Evolutionary conservation across 768 basidiomycete species (phyloP).

Genomic region (Termitomyces sp.): DNA sequence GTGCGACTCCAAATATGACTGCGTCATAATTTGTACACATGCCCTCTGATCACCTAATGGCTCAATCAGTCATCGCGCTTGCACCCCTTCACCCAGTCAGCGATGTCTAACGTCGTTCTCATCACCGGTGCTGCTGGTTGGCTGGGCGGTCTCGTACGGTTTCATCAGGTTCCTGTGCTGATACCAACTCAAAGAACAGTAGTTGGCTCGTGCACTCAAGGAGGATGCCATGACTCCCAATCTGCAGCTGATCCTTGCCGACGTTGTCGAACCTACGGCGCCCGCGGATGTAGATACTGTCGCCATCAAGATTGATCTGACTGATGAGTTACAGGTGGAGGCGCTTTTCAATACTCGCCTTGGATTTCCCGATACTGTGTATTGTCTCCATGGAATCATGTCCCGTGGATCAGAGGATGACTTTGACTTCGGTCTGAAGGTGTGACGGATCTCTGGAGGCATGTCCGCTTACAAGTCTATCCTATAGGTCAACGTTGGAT

Average conservation of each 20-base stretch:
- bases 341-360: conserved; percentile 35
- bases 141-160: conserved; percentile 34
- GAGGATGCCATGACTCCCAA: conserved; percentile 32
- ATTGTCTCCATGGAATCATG: conserved; percentile 60
- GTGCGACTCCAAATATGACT: not conserved
- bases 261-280: conserved; percentile 39
- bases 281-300: conserved; percentile 28
- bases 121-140: conserved; percentile 44
- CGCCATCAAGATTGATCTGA: conserved; percentile 39
- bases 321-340: conserved; percentile 31
- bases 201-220: conserved; percentile 35
- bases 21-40: not conserved
- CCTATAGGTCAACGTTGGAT: conserved; percentile 52
- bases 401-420: conserved; percentile 59
- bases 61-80: not conserved
- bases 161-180: not conserved
- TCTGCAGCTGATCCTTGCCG: conserved; percentile 47
- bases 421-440: conserved; percentile 54
- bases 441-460: conserved; percentile 3
- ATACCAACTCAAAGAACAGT: not conserved
- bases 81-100: not conserved
- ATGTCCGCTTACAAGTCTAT: not conserved
- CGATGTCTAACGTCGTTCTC: conserved; percentile 34
- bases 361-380: conserved; percentile 41
- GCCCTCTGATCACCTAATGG: not conserved